Evolutionary conservation across 129 eudicot species (phyloP).

Genomic region (Centella asiatica): DNA sequence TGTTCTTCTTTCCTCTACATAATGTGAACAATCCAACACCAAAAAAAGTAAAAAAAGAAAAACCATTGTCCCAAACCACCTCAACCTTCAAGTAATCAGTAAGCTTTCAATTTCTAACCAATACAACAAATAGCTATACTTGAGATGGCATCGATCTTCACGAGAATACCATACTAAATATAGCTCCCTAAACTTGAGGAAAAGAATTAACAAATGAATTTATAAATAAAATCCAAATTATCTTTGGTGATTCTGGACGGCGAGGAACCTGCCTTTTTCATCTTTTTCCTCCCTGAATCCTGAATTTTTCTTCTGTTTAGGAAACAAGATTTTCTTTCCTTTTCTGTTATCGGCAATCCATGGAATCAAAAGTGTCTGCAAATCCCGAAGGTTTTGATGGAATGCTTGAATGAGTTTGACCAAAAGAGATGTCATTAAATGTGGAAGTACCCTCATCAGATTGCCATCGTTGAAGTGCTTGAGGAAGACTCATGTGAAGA

Average conservation of each 20-base stretch:
- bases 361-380: conserved; percentile 66
- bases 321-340: neutral
- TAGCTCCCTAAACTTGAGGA: neutral
- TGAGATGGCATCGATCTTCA: neutral
- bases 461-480: conserved; percentile 91
- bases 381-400: conserved; percentile 82
- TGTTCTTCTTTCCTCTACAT: neutral
- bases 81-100: neutral
- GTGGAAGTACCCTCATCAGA: conserved; percentile 84
- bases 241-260: neutral
- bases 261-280: neutral
- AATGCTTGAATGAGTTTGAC: conserved; percentile 60
- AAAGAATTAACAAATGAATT: neutral
- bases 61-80: neutral
- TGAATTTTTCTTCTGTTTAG: conserved; percentile 6
- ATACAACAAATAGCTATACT: neutral
- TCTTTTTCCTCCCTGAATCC: neutral
- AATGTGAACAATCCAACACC: neutral
- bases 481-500: conserved; percentile 78
- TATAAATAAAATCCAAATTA: no score
- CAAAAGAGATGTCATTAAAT: conserved; percentile 53
- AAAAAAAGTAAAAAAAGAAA: no score
- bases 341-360: conserved; percentile 60
- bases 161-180: neutral
- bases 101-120: neutral